phyloP scores from a whole-genome alignment of 352 stramenopile species.

The Aphanomyces cochlioides region DNA sequence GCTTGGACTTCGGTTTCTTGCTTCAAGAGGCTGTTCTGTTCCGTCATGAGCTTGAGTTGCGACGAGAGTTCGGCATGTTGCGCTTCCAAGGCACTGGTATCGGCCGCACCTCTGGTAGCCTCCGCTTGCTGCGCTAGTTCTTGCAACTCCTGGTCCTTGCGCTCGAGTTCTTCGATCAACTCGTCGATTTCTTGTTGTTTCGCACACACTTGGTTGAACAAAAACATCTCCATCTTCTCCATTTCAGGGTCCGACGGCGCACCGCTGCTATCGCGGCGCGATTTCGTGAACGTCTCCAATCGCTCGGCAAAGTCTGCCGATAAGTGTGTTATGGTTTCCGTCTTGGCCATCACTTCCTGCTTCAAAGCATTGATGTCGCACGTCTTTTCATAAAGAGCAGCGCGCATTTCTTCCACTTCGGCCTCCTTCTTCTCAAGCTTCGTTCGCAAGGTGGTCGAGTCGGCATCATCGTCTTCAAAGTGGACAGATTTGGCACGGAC shows the following conservation, averaged over 20 bases:
- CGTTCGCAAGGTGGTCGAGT: not conserved
- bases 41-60: conserved; percentile 18
- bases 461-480: conserved; percentile 21
- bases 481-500: conserved; percentile 15
- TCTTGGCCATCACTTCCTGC: conserved; percentile 24
- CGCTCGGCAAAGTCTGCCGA: conserved; percentile 9
- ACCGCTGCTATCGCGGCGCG: not conserved
- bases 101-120: no score
- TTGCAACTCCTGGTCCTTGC: conserved; percentile 23
- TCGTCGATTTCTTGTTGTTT: conserved; percentile 31
- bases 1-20: conserved; percentile 18
- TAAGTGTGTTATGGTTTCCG: conserved; percentile 24
- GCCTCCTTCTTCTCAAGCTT: conserved; percentile 16
- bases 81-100: not conserved
- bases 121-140: not conserved
- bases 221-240: conserved; percentile 31
- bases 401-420: conserved; percentile 12
- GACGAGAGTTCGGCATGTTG: conserved; percentile 9
- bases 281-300: not conserved
- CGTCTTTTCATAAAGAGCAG: conserved; percentile 22
- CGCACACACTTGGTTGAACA: conserved; percentile 26
- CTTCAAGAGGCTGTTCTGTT: conserved; percentile 15
- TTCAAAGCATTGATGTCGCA: conserved; percentile 24
- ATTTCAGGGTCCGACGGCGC: conserved; percentile 18
- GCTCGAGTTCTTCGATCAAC: conserved; percentile 18